phyloP scores from a whole-genome alignment of 768 basidiomycete species.

The Pleurotus pulmonarius region DNA sequence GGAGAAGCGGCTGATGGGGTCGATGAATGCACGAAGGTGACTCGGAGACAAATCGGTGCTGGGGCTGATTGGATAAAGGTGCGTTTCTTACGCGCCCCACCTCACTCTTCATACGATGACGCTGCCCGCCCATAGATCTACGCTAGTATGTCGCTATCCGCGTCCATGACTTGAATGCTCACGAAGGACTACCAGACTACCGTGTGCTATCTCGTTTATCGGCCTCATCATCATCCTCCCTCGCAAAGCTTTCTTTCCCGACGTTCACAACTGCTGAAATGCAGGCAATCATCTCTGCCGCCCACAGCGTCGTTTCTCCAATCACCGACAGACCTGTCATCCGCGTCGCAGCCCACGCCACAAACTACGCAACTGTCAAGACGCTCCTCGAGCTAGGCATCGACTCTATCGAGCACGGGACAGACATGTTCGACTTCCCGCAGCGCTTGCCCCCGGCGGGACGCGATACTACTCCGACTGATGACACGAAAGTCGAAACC shows the following conservation, averaged over 20 bases:
- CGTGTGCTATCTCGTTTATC: constrained; percentile 42
- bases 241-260: constrained; percentile 27
- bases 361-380: constrained; percentile 24
- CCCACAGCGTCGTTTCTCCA: constrained; percentile 30
- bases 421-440: constrained; percentile 19
- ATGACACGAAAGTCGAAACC: constrained; percentile 19
- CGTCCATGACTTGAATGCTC: constrained; percentile 12
- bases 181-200: constrained; percentile 40
- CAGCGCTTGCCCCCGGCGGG: too few relatives aligned
- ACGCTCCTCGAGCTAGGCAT: constrained; percentile 35
- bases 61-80: constrained; percentile 72
- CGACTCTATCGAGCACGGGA: constrained; percentile 60
- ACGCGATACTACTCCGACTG: constrained; percentile 12
- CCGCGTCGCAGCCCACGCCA: constrained; percentile 51
- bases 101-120: not conserved
- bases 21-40: constrained; percentile 50
- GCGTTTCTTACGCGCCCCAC: not conserved
- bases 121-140: constrained; percentile 35
- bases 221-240: constrained; percentile 31
- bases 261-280: constrained; percentile 47
- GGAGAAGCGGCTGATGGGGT: constrained; percentile 58
- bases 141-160: constrained; percentile 30
- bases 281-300: constrained; percentile 41
- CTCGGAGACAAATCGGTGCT: constrained; percentile 58
- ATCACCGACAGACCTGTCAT: constrained; percentile 38